Conservation (phyloP, 164 flowering plant genomes). For the Stephania yunnanensis region DNA sequence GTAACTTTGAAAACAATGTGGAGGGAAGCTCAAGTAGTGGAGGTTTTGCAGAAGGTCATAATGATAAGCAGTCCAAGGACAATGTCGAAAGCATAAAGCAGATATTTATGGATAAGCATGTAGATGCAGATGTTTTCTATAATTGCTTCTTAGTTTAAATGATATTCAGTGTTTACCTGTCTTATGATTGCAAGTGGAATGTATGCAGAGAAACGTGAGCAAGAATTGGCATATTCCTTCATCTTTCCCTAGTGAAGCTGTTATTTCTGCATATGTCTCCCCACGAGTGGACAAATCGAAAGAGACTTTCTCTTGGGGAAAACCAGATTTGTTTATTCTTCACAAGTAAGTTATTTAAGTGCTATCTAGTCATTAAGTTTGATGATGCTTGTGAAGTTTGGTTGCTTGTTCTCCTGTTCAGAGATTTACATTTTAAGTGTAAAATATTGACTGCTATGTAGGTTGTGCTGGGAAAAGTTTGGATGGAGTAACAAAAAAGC, state of each 20-base stretch:
- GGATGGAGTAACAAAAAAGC: constrained; percentile 78
- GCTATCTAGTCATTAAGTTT: not conserved
- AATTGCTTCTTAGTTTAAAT: constrained; percentile 3
- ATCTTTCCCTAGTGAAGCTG: constrained; percentile 82
- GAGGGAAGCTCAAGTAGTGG: constrained; percentile 16
- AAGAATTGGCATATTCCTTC: constrained; percentile 96
- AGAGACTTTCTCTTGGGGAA: constrained; percentile 88
- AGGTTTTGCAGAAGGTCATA: constrained; percentile 16
- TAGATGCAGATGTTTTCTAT: constrained; percentile 18
- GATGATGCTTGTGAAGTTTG: not conserved
- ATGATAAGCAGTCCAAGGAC: constrained; percentile 27
- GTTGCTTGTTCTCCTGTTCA: not conserved
- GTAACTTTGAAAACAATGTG: constrained; percentile 13
- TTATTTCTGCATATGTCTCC: constrained; percentile 62
- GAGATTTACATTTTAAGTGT: not conserved
- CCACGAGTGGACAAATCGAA: constrained; percentile 93
- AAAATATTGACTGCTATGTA: constrained; percentile 17
- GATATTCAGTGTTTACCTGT: constrained; percentile 1
- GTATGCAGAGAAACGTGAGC: constrained; percentile 84
- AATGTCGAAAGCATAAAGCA: constrained; percentile 30
- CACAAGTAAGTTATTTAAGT: constrained; percentile 57
- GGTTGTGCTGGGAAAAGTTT: constrained; percentile 88
- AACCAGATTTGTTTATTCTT: constrained; percentile 77
- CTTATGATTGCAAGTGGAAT: not conserved
- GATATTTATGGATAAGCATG: constrained; percentile 90